These are phyloP conservation scores for Paramecium sexaurelia DNA, from an alignment of 73 alveolate species.

Conservation along the genomic window DNA sequence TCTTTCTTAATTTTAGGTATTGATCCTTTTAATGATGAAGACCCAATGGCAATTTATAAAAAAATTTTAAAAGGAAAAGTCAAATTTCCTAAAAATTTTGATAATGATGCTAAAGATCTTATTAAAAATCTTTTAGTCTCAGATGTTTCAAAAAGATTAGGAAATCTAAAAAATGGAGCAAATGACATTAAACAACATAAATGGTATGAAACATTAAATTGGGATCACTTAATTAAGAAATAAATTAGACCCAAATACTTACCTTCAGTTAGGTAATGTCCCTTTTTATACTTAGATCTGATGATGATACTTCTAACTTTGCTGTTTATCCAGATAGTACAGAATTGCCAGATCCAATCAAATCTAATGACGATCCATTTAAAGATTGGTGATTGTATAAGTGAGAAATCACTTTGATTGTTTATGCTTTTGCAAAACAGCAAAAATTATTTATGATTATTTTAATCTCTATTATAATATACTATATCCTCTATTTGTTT, in stretches of 20 bases:
- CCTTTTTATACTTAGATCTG: constrained; percentile 45
- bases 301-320: constrained; percentile 88
- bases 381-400: constrained; percentile 79
- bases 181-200: constrained; percentile 91
- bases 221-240: constrained; percentile 74
- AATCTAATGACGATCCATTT: constrained; percentile 88
- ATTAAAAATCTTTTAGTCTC: constrained; percentile 89
- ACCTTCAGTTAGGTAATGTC: constrained; percentile 75
- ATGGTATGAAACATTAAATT: constrained; percentile 75
- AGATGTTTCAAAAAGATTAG: constrained; percentile 87
- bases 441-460: not conserved
- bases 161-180: constrained; percentile 90
- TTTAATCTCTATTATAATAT: not conserved
- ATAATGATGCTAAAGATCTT: constrained; percentile 77
- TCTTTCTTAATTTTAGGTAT: constrained; percentile 78
- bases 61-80: constrained; percentile 91
- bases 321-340: constrained; percentile 92
- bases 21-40: constrained; percentile 95
- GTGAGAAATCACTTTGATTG: not conserved
- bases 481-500: not conserved
- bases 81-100: constrained; percentile 87
- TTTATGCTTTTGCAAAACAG: constrained; percentile 37
- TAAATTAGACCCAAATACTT: constrained; percentile 86
- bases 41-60: constrained; percentile 96
- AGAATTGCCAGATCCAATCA: constrained; percentile 75